Conservation (phyloP, 1,139 yeast genomes). For the Hansenula anomala region DNA sequence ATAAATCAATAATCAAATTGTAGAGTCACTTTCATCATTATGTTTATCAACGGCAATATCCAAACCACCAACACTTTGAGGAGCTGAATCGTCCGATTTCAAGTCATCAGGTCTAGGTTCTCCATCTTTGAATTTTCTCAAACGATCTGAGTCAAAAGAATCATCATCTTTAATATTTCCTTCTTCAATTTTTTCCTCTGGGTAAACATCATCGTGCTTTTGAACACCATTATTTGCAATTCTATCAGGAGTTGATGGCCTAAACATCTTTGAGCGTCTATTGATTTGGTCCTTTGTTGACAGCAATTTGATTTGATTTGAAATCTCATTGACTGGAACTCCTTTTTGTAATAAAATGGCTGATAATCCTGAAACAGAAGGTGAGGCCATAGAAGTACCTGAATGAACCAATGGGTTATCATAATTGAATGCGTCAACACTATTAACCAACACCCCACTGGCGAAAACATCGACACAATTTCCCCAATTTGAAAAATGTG, state of each 20-base stretch:
- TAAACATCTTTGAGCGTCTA: conserved; percentile 27
- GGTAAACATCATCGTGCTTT: conserved; percentile 26
- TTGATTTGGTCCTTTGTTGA: conserved; percentile 30
- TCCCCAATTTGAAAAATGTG: conserved; percentile 85
- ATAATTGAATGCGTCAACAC: conserved; percentile 13
- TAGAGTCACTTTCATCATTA: too few relatives aligned
- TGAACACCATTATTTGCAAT: conserved; percentile 36
- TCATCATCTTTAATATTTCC: not conserved
- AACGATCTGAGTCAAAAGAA: too few relatives aligned
- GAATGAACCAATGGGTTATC: conserved; percentile 34
- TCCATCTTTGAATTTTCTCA: too few relatives aligned
- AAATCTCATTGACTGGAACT: conserved; percentile 36
- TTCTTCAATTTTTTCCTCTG: conserved; percentile 13
- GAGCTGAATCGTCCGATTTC: too few relatives aligned
- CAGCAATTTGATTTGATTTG: conserved; percentile 32
- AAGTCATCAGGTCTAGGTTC: too few relatives aligned
- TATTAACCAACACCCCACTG: conserved; percentile 59
- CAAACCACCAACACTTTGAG: conserved; percentile 8
- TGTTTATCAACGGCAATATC: not conserved
- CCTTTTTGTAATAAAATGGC: conserved; percentile 66
- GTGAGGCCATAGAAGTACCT: conserved; percentile 90
- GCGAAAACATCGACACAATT: conserved; percentile 81
- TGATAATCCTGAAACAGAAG: conserved; percentile 69
- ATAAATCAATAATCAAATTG: too few relatives aligned
- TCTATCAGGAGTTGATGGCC: conserved; percentile 43